These are phyloP conservation scores for Ceratonia siliqua DNA, from an alignment of 306 rosid species.

Conservation along the genomic window DNA sequence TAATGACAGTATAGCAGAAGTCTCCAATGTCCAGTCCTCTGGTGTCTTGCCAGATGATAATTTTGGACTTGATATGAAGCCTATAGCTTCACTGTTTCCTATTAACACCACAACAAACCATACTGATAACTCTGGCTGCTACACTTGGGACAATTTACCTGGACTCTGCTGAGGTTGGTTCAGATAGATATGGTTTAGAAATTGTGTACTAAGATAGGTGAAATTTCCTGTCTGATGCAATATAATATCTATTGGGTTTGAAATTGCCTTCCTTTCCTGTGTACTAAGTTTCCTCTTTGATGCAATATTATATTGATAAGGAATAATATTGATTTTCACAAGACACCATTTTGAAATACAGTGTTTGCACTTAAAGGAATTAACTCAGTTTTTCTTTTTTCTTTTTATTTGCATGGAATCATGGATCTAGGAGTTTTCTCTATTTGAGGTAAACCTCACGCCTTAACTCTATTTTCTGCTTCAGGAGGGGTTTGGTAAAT, in stretches of 20 bases:
- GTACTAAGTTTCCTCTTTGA: neutral
- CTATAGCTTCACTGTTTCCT: slow-evolving; percentile 53
- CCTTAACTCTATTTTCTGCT: too few relatives aligned
- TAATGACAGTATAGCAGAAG: slow-evolving; percentile 9
- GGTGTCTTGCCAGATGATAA: slow-evolving; percentile 31
- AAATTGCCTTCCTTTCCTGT: neutral
- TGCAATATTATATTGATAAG: too few relatives aligned
- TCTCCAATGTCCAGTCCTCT: slow-evolving; percentile 44
- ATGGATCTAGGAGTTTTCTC: too few relatives aligned
- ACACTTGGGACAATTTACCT: slow-evolving; percentile 61
- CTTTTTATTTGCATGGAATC: too few relatives aligned
- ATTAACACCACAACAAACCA: slow-evolving; percentile 36
- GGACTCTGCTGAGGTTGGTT: slow-evolving; percentile 44
- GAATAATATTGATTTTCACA: too few relatives aligned
- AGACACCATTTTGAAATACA: neutral
- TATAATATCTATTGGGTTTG: neutral
- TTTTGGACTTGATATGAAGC: slow-evolving; percentile 52
- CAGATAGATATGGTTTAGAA: neutral
- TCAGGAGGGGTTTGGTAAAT: neutral
- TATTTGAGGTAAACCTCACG: too few relatives aligned
- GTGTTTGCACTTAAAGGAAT: too few relatives aligned
- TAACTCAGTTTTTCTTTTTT: too few relatives aligned
- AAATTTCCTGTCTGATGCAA: neutral
- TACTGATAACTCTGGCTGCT: slow-evolving; percentile 33
- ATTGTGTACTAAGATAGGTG: neutral